Conservation (phyloP, 441 rosid species). For the Viola pubescens region DNA sequence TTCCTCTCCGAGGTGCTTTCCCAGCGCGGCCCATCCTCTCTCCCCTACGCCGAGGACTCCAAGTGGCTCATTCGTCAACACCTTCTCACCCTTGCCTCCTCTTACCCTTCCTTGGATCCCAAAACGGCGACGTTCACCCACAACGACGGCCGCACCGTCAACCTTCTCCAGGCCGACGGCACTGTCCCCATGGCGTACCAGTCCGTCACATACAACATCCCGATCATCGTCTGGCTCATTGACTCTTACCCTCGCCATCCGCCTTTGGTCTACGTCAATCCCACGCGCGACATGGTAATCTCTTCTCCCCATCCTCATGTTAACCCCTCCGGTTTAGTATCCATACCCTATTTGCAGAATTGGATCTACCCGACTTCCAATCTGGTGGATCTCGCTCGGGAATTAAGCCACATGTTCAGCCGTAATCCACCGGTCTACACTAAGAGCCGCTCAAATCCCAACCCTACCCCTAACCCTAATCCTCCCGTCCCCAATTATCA, state of each 20-base stretch:
- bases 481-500: constrained; percentile 16
- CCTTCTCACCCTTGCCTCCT: constrained; percentile 49
- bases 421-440: constrained; percentile 89
- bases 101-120: constrained; percentile 75
- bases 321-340: constrained; percentile 82
- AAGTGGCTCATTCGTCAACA: constrained; percentile 92
- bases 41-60: constrained; percentile 73
- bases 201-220: constrained; percentile 85
- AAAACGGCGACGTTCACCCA: constrained; percentile 87
- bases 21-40: constrained; percentile 75
- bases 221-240: constrained; percentile 76
- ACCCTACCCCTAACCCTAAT: constrained; percentile 25
- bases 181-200: constrained; percentile 81
- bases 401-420: constrained; percentile 48
- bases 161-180: constrained; percentile 90
- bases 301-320: constrained; percentile 77
- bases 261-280: constrained; percentile 82
- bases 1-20: constrained; percentile 82
- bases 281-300: constrained; percentile 92
- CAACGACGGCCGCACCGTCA: constrained; percentile 94
- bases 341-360: constrained; percentile 63
- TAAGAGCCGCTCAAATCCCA: constrained; percentile 47
- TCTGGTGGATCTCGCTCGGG: constrained; percentile 62
- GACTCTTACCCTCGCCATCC: constrained; percentile 91
- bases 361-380: constrained; percentile 95